Evolutionary conservation across 2,329 filamentous ascomycete genomes (phyloP), one percentile per base, ranked within the genome.

Genomic region (Zelopaecilomyces penicillatus): DNA sequence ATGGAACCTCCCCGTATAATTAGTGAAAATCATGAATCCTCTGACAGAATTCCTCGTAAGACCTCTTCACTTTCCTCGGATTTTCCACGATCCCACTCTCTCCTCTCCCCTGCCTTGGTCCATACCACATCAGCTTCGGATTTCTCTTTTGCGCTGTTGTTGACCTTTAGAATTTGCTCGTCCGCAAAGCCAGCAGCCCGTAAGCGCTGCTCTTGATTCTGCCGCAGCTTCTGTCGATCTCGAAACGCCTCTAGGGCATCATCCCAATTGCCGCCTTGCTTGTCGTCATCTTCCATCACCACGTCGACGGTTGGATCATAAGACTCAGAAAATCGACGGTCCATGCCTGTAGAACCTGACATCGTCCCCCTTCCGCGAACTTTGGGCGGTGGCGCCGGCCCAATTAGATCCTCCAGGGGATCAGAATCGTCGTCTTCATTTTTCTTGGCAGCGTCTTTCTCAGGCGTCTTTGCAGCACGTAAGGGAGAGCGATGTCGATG

Each of bases 181-280:
- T 89, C 85, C 1, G 78, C 80, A 57, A 95, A 94, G 0, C 89
- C 90, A 0, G 87, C 88, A 19, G 78, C 78, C 31, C 80, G 80
- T 48, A 96, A 66, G 46, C 89, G 71, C 42, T 89, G 82, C 5
- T 85, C 85, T 30, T 88, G 87, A 53, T 82, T 79, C 50, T 82
- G 74, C 56, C 80, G 82, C 79, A 85, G 89, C 52, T 82, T 82
- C 52, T 87, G 78, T n/a, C 87, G 80, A 59, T 95, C 88, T 34
- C 84, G 77, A 45, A 87, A 73, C 4, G 83, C 81, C 63, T 95
- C 88, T 1, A 93, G 70, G 1, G 85, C 81, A 54, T 87, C 78
- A 37, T 87, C 85, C 89, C 88, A 95, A 48, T 87, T 80, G 49
- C 83, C 80, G 29, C 72, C 73, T 26, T 62, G 64, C 3, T 49